Conservation (phyloP, 1,139 yeast genomes). For the Candida sp. region DNA sequence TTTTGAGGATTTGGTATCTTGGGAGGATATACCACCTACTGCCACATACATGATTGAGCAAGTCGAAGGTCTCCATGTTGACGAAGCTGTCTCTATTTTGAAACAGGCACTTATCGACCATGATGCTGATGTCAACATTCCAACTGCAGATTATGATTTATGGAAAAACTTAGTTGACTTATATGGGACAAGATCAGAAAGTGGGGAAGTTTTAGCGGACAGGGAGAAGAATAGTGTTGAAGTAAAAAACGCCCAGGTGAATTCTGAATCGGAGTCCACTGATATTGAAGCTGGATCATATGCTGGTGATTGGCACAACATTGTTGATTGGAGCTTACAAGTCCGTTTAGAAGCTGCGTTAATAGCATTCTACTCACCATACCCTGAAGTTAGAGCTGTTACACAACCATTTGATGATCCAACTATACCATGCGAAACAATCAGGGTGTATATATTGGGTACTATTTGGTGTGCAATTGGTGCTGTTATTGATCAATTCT, state of each 20-base stretch:
- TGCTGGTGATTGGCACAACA: constrained; percentile 23
- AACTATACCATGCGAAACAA: constrained; percentile 48
- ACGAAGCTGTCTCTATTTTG: constrained; percentile 41
- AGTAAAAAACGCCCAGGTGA: background rate
- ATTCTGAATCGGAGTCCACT: background rate
- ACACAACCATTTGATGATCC: constrained; percentile 54
- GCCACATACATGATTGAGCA: constrained; percentile 37
- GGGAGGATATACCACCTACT: constrained; percentile 30
- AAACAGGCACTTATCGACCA: constrained; percentile 37
- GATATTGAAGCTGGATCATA: background rate
- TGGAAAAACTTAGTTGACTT: constrained; percentile 13
- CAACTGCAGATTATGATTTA: constrained; percentile 27
- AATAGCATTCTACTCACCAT: constrained; percentile 55
- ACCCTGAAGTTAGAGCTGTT: constrained; percentile 63
- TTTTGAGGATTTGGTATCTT: constrained; percentile 18
- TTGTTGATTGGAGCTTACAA: constrained; percentile 26
- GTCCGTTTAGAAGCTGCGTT: constrained; percentile 44
- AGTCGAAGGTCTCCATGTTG: constrained; percentile 29
- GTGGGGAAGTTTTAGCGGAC: constrained; percentile 1
- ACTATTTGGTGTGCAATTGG: constrained; percentile 52
- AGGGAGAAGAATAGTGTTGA: background rate
- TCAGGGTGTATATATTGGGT: constrained; percentile 53
- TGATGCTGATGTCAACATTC: constrained; percentile 48
- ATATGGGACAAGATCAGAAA: constrained; percentile 1
- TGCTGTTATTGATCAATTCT: constrained; percentile 56